A percentile compares a stretch with the other conserved stretches of the same genome.
These are phyloP conservation scores for Globisporangium cederbergense DNA, from an alignment of 352 stramenopile species.

Conservation along the genomic window DNA sequence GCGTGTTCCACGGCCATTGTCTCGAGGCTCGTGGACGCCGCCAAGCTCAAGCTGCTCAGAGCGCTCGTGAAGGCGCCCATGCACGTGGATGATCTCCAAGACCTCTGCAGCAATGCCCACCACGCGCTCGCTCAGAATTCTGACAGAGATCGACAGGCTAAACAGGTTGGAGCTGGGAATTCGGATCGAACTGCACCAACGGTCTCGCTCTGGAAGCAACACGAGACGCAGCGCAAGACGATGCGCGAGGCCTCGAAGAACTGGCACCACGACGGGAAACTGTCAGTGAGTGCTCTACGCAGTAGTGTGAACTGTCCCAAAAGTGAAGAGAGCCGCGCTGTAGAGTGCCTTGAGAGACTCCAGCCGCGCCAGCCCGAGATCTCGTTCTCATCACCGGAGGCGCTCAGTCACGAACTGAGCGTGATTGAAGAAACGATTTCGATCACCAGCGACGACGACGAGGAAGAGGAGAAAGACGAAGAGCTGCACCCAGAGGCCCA, in stretches of 20 bases:
- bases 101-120: conserved; percentile 39
- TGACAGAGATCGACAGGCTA: neutral
- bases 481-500: neutral
- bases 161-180: neutral
- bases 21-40: conserved; percentile 34
- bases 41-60: conserved; percentile 33
- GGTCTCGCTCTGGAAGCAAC: conserved; percentile 10
- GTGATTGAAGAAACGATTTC: conserved; percentile 5
- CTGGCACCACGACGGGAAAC: neutral
- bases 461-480: conserved; percentile 6
- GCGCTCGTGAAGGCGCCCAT: conserved; percentile 44
- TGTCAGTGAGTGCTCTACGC: neutral
- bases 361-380: conserved; percentile 11
- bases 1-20: conserved; percentile 36
- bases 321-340: neutral
- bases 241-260: conserved; percentile 6
- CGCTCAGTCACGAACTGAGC: neutral
- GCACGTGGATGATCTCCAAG: conserved; percentile 34
- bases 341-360: conserved; percentile 4
- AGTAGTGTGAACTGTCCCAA: neutral
- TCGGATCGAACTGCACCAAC: neutral
- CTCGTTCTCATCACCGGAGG: conserved; percentile 3
- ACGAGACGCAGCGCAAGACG: conserved; percentile 1
- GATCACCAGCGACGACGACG: conserved; percentile 1
- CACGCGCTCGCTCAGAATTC: conserved; percentile 3